phyloP scores from a whole-genome alignment of 2,329 filamentous ascomycete species.

The Metarhizium robertsii region DNA sequence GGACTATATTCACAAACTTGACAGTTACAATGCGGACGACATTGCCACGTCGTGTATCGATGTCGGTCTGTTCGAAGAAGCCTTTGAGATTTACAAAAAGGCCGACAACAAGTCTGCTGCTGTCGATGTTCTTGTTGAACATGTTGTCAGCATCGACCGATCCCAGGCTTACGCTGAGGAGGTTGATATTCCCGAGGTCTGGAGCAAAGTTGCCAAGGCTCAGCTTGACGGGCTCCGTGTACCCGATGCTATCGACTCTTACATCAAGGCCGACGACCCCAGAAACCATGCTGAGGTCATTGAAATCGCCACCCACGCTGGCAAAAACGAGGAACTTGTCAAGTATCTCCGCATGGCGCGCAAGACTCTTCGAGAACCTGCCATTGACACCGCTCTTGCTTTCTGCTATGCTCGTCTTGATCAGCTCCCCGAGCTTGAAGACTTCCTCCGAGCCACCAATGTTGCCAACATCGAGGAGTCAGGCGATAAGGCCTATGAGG shows the following conservation, averaged over 20 bases:
- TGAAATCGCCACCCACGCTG: constrained; percentile 86
- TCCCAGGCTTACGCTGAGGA: constrained; percentile 93
- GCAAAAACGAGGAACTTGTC: constrained; percentile 95
- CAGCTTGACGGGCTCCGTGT: constrained; percentile 93
- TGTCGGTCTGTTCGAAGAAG: constrained; percentile 90
- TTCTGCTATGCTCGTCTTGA: constrained; percentile 91
- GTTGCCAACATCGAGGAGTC: constrained; percentile 94
- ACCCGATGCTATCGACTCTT: constrained; percentile 87
- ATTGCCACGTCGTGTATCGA: constrained; percentile 91
- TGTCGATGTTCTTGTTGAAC: constrained; percentile 85
- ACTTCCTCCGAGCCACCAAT: constrained; percentile 88
- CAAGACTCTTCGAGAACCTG: constrained; percentile 88
- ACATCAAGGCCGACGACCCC: constrained; percentile 89
- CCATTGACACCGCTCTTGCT: constrained; percentile 86
- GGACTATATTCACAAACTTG: constrained; percentile 89
- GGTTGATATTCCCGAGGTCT: constrained; percentile 88
- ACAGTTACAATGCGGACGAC: constrained; percentile 83
- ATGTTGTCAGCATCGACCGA: constrained; percentile 95
- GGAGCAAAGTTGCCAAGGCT: constrained; percentile 97
- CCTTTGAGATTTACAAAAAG: constrained; percentile 99
- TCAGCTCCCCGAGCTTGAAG: constrained; percentile 86
- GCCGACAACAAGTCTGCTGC: constrained; percentile 80
- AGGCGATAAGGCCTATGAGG: constrained; percentile 94
- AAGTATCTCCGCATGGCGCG: constrained; percentile 95
- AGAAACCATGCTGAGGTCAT: constrained; percentile 94